These are phyloP conservation scores for California macrophylla DNA, from an alignment of 441 rosid genomes.

Conservation along the genomic window DNA sequence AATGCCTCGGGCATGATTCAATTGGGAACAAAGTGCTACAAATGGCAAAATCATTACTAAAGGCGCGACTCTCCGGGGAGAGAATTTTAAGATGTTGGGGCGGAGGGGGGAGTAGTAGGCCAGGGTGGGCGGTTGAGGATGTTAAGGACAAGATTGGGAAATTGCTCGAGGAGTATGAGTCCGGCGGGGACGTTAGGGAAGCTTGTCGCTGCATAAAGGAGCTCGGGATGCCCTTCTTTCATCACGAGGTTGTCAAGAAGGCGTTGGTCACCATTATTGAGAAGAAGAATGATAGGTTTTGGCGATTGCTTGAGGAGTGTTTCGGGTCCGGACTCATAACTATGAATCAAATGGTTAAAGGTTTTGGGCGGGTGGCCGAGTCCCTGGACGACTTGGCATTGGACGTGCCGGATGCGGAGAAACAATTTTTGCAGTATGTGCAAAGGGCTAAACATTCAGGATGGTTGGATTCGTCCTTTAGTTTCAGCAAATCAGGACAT, in stretches of 20 bases:
- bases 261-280: slow-evolving; percentile 49
- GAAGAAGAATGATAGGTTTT: slow-evolving; percentile 49
- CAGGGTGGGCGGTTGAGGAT: slow-evolving; percentile 62
- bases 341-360: slow-evolving; percentile 63
- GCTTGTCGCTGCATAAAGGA: slow-evolving; percentile 77
- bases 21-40: slow-evolving; percentile 52
- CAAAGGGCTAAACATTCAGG: slow-evolving; percentile 53
- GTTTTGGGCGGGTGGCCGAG: slow-evolving; percentile 57
- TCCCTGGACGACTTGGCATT: slow-evolving; percentile 61
- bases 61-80: slow-evolving; percentile 69
- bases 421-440: slow-evolving; percentile 37
- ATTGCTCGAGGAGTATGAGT: slow-evolving; percentile 67
- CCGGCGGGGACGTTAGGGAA: slow-evolving; percentile 61
- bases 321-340: slow-evolving; percentile 62
- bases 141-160: slow-evolving; percentile 59
- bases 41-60: slow-evolving; percentile 59
- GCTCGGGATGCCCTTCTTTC: slow-evolving; percentile 76
- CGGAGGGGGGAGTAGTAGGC: slow-evolving; percentile 43
- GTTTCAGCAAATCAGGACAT: slow-evolving; percentile 23
- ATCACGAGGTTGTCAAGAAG: slow-evolving; percentile 78
- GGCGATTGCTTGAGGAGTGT: slow-evolving; percentile 50
- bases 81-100: slow-evolving; percentile 84
- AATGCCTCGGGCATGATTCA: slow-evolving; percentile 38
- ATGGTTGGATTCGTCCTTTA: slow-evolving; percentile 54
- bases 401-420: slow-evolving; percentile 67